Base-by-base conservation (phyloP, 2,329 filamentous ascomycete genomes). In the Capronia epimyces region DNA sequence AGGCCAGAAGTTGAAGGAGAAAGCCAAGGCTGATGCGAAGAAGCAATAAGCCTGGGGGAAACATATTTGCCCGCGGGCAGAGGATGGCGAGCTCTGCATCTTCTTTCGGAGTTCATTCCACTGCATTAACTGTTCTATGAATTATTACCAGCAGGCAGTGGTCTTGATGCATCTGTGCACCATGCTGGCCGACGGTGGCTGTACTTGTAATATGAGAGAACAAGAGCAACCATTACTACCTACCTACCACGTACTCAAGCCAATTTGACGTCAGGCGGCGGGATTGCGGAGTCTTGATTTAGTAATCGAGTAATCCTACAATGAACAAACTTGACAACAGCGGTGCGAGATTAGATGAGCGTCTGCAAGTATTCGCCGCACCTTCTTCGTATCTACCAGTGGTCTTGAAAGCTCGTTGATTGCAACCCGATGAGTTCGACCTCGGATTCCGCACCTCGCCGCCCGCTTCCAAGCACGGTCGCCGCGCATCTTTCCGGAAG, bases 1-100 rank as follows among this genome's bases (percentile, higher is more conserved):
- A 47, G 70, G 79, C 0, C 72, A 83, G 63, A 76, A 85, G 57
- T 73, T 85, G 59, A 69, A 70, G 2, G 71, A 82, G 1, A 75
- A 79, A 60, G 78, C 39, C 34, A 48, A 52, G 37, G 32, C 49
- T 27, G 49, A 51, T 42, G 24, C n/a, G 20, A 27, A 42, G 21
- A 24, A 27, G 15, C 39, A 27, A 42, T 42, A 16, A 40, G n/a
- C 9, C 24, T 22, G 9, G 20, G 27, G 7, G 18, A 5, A 15
- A 20, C 18, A 8, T 37, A 8, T 18, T 37, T 18, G 15, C 16
- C 15, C n/a, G 12, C 8, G 18, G 13, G 34, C 34, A 37, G 7
- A 5, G 15, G 18, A 12, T 18, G 34, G 8, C n/a, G 20, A 13
- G 15, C 15, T 13, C 34, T 18, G n/a, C 15, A 8, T 37, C 31